Percentiles rank a stretch among this genome's conserved stretches.
phyloP scores from a whole-genome alignment of 805 yeast species.

The Metschnikowia chrysomelidarum region DNA sequence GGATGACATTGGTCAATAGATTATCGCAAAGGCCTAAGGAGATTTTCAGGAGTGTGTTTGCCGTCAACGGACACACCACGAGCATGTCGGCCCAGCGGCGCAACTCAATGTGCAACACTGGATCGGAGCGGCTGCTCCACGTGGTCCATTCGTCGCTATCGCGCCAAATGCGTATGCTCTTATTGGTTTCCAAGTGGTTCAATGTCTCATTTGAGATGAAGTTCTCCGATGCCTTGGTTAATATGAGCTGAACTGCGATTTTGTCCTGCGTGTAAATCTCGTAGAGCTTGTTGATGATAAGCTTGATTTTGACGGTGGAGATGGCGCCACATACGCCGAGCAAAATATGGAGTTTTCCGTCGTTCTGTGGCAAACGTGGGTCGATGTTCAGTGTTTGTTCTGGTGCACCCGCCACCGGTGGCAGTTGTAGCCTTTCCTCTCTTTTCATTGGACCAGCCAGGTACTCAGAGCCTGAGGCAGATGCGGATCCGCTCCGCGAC shows the following conservation, averaged over 20 bases:
- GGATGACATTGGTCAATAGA: constrained; percentile 78
- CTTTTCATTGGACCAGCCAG: constrained; percentile 14
- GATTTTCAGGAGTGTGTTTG: constrained; percentile 87
- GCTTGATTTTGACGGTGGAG: constrained; percentile 49
- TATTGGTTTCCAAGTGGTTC: constrained; percentile 34
- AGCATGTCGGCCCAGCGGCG: constrained; percentile 96
- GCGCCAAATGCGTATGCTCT: constrained; percentile 52
- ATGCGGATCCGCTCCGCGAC: constrained; percentile 40
- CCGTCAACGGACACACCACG: constrained; percentile 91
- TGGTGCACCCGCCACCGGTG: constrained; percentile 11
- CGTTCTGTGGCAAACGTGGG: constrained; percentile 60
- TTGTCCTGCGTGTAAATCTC: constrained; percentile 52
- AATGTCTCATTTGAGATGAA: constrained; percentile 49
- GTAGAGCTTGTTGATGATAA: constrained; percentile 49
- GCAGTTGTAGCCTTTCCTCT: constrained; percentile 19
- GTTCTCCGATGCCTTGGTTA: constrained; percentile 52
- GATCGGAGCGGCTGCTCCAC: constrained; percentile 83
- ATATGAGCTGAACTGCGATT: constrained; percentile 51
- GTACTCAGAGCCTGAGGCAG: constrained; percentile 27
- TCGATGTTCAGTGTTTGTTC: constrained; percentile 55
- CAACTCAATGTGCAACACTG: constrained; percentile 90
- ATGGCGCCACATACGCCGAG: constrained; percentile 60
- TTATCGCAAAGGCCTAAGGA: constrained; percentile 92
- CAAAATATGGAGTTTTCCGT: constrained; percentile 54
- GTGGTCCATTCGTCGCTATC: constrained; percentile 62